Evolutionary conservation across 106 monocot genomes (phyloP), one percentile per base, ranked within the genome.

Genomic region (Acorus calamus): DNA sequence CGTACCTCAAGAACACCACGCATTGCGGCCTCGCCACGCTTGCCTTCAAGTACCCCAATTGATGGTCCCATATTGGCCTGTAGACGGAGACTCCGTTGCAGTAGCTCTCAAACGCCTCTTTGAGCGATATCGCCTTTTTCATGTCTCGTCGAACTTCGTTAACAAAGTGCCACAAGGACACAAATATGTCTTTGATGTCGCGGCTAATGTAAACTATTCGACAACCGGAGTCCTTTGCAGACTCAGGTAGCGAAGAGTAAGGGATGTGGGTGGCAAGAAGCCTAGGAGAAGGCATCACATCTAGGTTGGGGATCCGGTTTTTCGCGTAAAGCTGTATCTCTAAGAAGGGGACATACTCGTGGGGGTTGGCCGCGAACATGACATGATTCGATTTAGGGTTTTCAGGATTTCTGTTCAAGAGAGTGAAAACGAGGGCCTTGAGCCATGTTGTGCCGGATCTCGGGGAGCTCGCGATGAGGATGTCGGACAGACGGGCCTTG

Each of bases 291-390:
- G 68, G 53, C 44, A 66, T 7, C 8, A 53, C 43, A 7, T 53
- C 66, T 0, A 66, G 8, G 53, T 59, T 14, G 3, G 66, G 66
- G 5, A 44, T 61, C 45, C 7, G 44, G 7, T 4, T 7, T 7
- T 10, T 12, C 6, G 2, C 13, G 53, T 53, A 66, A 0, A 10
- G 53, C 0, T 43, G 28, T 28, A 28, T 9, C 4, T 66, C 41
- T 8, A 66, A 3, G 65, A 66, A 66, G 4, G 52, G 65, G 65
- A 66, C 49, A 11, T 28, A 42, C 41, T 66, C 65, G 53, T 66
- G 65, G 9, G 65, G 65, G 65, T 54, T 66, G n/a, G 13, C 0
- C 1, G 52, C 9, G 7, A 42, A 53, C 28, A 28, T 28, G 28
- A 28, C 28, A 28, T 28, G 28, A 28, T 28, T 28, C 28, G 28